phyloP scores from a whole-genome alignment of 768 basidiomycete genomes.

The Leucocoprinus leucothites region DNA sequence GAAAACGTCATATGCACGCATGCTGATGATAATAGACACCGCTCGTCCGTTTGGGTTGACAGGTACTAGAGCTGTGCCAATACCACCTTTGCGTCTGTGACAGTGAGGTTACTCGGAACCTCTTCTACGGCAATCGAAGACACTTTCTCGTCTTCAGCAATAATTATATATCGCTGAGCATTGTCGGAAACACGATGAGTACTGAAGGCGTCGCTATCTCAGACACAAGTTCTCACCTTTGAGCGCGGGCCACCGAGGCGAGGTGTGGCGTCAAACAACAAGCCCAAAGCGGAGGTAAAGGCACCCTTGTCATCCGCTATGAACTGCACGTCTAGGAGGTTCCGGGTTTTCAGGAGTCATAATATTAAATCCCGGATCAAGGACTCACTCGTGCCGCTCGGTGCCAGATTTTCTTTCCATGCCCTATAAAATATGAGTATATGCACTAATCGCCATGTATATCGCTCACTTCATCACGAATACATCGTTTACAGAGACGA shows the following conservation, averaged over 20 bases:
- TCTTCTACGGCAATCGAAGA: slow-evolving; percentile 50
- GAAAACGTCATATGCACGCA: too few relatives aligned
- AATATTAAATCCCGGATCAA: not conserved
- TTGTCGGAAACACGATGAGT: not conserved
- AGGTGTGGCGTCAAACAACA: slow-evolving; percentile 58
- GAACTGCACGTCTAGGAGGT: slow-evolving; percentile 47
- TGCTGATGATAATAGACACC: too few relatives aligned
- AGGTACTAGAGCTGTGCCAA: slow-evolving; percentile 33
- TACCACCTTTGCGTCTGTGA: slow-evolving; percentile 48
- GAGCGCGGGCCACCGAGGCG: slow-evolving; percentile 67
- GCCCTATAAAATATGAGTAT: slow-evolving; percentile 37
- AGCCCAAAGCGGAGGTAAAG: slow-evolving; percentile 50
- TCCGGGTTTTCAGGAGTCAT: not conserved
- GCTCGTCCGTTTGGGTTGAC: too few relatives aligned
- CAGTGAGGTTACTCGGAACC: slow-evolving; percentile 41
- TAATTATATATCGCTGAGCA: slow-evolving; percentile 49
- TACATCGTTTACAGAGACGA: slow-evolving; percentile 77
- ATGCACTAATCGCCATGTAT: not conserved
- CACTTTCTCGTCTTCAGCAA: slow-evolving; percentile 59
- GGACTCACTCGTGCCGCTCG: slow-evolving; percentile 50
- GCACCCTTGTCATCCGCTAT: slow-evolving; percentile 68
- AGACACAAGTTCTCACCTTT: slow-evolving; percentile 42
- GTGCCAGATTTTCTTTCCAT: slow-evolving; percentile 63
- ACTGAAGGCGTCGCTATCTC: not conserved
- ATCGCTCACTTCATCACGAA: slow-evolving; percentile 59